Conservation (phyloP, 768 basidiomycete genomes). For the Tubosaeta sp. region DNA sequence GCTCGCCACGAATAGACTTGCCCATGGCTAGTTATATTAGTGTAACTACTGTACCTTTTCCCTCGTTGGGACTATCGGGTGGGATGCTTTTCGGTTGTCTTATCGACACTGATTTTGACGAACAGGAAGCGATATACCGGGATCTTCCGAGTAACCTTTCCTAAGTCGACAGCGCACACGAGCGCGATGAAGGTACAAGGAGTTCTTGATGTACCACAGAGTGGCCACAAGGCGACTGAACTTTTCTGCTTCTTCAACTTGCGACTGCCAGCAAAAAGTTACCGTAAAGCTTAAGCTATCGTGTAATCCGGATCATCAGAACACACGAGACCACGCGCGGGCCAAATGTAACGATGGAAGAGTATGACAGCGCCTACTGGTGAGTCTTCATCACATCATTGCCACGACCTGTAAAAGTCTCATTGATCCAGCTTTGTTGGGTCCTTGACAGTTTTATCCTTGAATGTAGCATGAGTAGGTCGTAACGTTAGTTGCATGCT, state of each 20-base stretch:
- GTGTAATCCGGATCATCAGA: background rate
- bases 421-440: background rate
- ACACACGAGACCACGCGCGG: no score
- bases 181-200: background rate
- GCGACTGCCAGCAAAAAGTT: background rate
- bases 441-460: conserved; percentile 6
- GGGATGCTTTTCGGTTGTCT: no score
- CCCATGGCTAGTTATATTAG: background rate
- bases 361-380: background rate
- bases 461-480: background rate
- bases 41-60: background rate
- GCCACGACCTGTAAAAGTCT: background rate
- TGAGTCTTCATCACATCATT: background rate
- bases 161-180: background rate
- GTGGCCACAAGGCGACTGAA: background rate
- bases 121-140: background rate
- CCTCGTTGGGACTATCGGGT: background rate
- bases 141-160: background rate
- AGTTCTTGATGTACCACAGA: background rate
- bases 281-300: background rate
- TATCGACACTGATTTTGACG: no score
- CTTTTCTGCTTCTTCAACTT: background rate
- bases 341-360: background rate
- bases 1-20: background rate
- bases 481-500: conserved; percentile 2